These are phyloP conservation scores for Penicillium digitatum DNA, from an alignment of 2,329 filamentous ascomycete species.

Conservation along the genomic window DNA sequence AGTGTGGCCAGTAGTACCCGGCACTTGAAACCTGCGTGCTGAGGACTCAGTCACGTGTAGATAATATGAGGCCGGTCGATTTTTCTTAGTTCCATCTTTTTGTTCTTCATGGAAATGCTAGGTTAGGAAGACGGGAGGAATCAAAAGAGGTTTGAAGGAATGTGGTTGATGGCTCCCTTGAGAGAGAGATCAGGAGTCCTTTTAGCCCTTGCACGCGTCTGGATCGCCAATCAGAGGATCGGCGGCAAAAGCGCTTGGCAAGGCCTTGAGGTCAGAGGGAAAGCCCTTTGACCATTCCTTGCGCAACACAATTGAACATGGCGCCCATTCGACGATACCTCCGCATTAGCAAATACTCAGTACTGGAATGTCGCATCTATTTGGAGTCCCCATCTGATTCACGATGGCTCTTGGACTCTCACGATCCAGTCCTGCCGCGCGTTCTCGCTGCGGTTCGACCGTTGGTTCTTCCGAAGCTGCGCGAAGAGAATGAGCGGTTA, in stretches of 20 bases:
- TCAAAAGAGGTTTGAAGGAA: not conserved
- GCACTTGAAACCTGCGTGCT: constrained; percentile 16
- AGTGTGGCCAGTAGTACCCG: constrained; percentile 5
- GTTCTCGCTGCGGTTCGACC: constrained; percentile 83
- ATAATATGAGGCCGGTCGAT: not conserved
- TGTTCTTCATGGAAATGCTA: not conserved
- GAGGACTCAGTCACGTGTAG: constrained; percentile 27
- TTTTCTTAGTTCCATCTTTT: not conserved
- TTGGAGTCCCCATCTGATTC: constrained; percentile 82
- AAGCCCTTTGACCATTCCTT: not conserved
- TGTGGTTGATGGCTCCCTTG: not conserved
- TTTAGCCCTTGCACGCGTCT: not conserved
- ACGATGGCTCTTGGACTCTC: constrained; percentile 76
- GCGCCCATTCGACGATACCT: constrained; percentile 85
- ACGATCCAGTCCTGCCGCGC: constrained; percentile 70
- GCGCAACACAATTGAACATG: constrained; percentile 52
- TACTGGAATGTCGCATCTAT: constrained; percentile 95
- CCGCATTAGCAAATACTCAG: constrained; percentile 85
- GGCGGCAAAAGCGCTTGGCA: constrained; percentile 16
- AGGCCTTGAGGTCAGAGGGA: constrained; percentile 9
- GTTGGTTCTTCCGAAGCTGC: constrained; percentile 81
- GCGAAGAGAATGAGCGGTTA: constrained; percentile 69
- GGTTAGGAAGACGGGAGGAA: not conserved
- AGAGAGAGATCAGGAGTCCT: not conserved
- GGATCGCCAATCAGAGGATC: constrained; percentile 19